Percentiles rank a stretch among this genome's conserved stretches.
These are phyloP conservation scores for Pelargonium myrrhifolium DNA, from an alignment of 441 rosid species.

Conservation along the genomic window DNA sequence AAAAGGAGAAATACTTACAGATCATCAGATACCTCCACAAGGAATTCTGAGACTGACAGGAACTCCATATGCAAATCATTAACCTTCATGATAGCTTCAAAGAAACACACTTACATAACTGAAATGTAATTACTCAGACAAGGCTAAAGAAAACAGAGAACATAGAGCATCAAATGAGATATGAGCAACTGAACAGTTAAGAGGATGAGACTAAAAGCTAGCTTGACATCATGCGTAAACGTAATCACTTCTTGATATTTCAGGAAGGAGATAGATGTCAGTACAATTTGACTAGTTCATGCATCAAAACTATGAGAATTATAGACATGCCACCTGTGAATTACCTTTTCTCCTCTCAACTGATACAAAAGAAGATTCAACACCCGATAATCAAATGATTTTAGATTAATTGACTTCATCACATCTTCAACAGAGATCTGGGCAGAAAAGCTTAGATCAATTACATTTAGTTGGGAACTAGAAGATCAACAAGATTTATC, in stretches of 20 bases:
- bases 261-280: slow-evolving; percentile 3
- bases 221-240: neutral
- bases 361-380: slow-evolving; percentile 74
- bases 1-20: slow-evolving; percentile 36
- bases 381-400: slow-evolving; percentile 80
- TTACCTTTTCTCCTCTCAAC: slow-evolving; percentile 70
- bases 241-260: neutral
- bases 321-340: slow-evolving; percentile 6
- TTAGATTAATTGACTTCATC: slow-evolving; percentile 65
- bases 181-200: neutral
- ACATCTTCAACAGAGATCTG: slow-evolving; percentile 59
- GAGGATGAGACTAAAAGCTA: neutral
- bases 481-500: neutral
- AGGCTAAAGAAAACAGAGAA: slow-evolving; percentile 7
- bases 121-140: neutral
- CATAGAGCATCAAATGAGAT: slow-evolving; percentile 7
- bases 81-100: slow-evolving; percentile 51
- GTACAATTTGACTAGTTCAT: neutral
- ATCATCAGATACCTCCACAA: slow-evolving; percentile 86
- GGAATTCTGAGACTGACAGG: slow-evolving; percentile 69
- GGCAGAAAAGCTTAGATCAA: slow-evolving; percentile 13
- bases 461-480: neutral
- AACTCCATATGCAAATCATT: slow-evolving; percentile 82
- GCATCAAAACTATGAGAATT: neutral
- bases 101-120: slow-evolving; percentile 21